A percentile compares a stretch with the other conserved stretches of the same genome.
Conservation (phyloP, 2,329 filamentous ascomycete genomes). For the Botrytis aclada region DNA sequence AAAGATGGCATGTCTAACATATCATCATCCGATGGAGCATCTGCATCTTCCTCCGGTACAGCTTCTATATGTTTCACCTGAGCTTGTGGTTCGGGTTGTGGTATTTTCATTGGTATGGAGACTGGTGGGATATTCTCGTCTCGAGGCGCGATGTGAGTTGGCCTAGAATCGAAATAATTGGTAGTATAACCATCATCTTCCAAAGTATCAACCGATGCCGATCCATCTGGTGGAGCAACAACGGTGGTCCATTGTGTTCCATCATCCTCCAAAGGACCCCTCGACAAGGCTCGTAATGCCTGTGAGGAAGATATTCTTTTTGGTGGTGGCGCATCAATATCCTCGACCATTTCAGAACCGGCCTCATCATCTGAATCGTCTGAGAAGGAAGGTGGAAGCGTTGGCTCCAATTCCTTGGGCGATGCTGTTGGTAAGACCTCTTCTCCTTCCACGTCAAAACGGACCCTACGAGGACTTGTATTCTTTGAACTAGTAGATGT, state of each 20-base stretch:
- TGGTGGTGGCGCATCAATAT: conserved; percentile 43
- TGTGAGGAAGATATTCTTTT: conserved; percentile 57
- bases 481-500: conserved; percentile 50
- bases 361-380: conserved; percentile 39
- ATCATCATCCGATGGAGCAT: conserved; percentile 27
- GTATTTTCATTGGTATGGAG: background rate
- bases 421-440: conserved; percentile 60
- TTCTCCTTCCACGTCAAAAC: conserved; percentile 58
- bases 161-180: conserved; percentile 7
- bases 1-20: conserved; percentile 32
- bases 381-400: conserved; percentile 14
- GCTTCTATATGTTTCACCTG: background rate
- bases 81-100: background rate
- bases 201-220: conserved; percentile 31
- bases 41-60: conserved; percentile 11
- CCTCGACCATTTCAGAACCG: conserved; percentile 35
- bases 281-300: conserved; percentile 50
- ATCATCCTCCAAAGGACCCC: conserved; percentile 49
- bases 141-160: background rate
- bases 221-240: conserved; percentile 36
- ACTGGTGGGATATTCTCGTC: conserved; percentile 9
- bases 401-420: conserved; percentile 37
- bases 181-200: conserved; percentile 7
- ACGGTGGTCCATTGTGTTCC: conserved; percentile 38
- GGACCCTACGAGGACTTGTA: conserved; percentile 58